Evolutionary conservation across 495 filamentous ascomycete species (phyloP), one percentile per base, ranked within the genome.

Genomic region (Aspergillus indologenus): DNA sequence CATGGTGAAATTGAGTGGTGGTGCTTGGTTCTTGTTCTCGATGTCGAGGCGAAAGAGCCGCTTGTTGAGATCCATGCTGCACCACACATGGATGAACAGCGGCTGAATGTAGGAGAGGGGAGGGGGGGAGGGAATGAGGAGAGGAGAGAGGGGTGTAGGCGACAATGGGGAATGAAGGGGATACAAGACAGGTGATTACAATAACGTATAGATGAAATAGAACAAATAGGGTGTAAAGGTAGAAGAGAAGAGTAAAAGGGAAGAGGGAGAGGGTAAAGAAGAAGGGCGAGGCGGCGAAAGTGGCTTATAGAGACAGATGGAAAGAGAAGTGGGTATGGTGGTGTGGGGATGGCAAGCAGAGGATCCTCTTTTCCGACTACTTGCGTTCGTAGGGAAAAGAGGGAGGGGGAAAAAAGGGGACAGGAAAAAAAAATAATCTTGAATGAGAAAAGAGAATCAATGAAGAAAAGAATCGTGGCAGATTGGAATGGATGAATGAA

Each of bases 1-100:
- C 48, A 51, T 51, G 24, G 48, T 29, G 48, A 51, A 51, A 29
- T 51, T 51, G 48, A 51, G 48, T 7, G 48, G 23, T 31, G 24
- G 48, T 15, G 48, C 23, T 31, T 31, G 48, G 22, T 3, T 24
- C 48, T 51, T 31, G 23, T 51, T 51, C 48, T 51, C 48, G 23
- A 51, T 51, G 15, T 51, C 48, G 48, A 51, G 48, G 18, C 23
- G 48, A 29, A 51, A 51, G 23, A 51, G 48, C 48, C 48, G 48
- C 48, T 51, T 51, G 23, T 51, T 51, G 48, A 51, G 23, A 29
- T 51, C 48, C 48, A 51, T 51, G 48, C 19, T 26, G 12, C 23
- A 51, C 23, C 48, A 31, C 23, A 18, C 23, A 51, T 51, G 48
- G 22, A 51, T 17, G 22, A 51, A 29, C 23, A 29, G 48, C n/a